Percentiles rank a stretch among this genome's conserved stretches.
phyloP scores from a whole-genome alignment of 306 rosid genomes.

The Pyrus communis region DNA sequence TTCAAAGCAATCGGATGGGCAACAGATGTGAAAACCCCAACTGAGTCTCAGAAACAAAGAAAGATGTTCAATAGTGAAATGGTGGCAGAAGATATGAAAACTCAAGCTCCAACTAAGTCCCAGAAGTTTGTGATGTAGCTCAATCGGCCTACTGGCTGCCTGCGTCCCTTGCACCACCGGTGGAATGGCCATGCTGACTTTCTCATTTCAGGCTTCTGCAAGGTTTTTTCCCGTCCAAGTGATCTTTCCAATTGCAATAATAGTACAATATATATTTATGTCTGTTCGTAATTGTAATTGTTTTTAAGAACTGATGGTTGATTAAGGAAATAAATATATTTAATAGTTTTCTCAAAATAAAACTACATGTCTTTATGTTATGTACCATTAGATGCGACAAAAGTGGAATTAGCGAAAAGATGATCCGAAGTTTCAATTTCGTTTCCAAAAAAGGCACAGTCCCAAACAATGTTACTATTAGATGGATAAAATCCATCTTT shows the following conservation, averaged over 20 bases:
- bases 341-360: background rate
- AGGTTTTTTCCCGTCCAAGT: background rate
- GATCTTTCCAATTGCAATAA: background rate
- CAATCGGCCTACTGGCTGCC: background rate
- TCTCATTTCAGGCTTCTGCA: too few relatives aligned
- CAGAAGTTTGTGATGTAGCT: background rate
- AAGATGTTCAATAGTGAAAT: background rate
- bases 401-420: too few relatives aligned
- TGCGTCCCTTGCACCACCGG: background rate
- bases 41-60: conserved; percentile 39
- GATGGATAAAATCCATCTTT: too few relatives aligned
- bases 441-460: too few relatives aligned
- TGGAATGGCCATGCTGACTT: too few relatives aligned
- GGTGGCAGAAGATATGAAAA: background rate
- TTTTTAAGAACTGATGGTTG: background rate
- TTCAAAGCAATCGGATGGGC: conserved; percentile 66
- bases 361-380: too few relatives aligned
- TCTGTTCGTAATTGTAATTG: background rate
- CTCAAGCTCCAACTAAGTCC: background rate
- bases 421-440: too few relatives aligned
- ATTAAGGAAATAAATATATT: too few relatives aligned
- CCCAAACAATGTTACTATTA: too few relatives aligned
- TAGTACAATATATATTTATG: too few relatives aligned
- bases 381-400: too few relatives aligned
- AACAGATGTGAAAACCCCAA: conserved; percentile 60